Base-by-base conservation (phyloP, 176 grass and related monocot genomes). In the Ensete ventricosum region DNA sequence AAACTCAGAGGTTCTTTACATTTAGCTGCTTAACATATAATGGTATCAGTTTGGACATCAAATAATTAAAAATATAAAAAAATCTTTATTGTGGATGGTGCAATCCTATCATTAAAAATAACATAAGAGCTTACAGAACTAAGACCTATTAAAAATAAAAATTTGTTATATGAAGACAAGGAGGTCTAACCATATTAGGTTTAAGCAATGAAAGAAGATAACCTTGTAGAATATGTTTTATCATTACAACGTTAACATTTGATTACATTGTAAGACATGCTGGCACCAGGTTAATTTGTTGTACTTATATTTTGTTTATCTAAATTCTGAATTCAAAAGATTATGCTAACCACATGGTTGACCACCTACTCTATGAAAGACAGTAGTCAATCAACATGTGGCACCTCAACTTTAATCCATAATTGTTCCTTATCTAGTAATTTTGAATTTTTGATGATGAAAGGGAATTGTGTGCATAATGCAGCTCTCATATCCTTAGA, bases 1-100 rank as follows among this genome's bases (percentile, higher is more conserved):
- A 99, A 94, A 86, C 59, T 87, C 54, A 94, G 73, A 79, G 86
- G 73, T 76, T 78, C 84, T 73, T 79, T 85, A 76, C 55, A 84
- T 63, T 89, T 91, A 29, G 25, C 88, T 94, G 84, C 59, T 43
- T 57, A 53, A 48, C 52, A 70, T 52, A 66, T 20, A 22, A 69
- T 26, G 23, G 22, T 2, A 22, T 72, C 20, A 73, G 22, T 54
- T 76, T 67, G 49, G 26, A 69, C 68, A 57, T 21, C 22, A 62
- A n/a, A 51, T 73, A 10, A 52, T 5, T 9, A 71, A 21, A 3
- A 51, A 8, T 1, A 74, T 2, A 25, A 13, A 19, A n/a, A 10
- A n/a, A 70, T 52, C 19, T 20, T 50, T 8, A 51, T 8, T 43
- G 34, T 43, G 34, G 34, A 43, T 0, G 4, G 34, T 50, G 34